Evolutionary conservation across 2,329 filamentous ascomycete species (phyloP).

Genomic region (Phaeosphaeria sp.): DNA sequence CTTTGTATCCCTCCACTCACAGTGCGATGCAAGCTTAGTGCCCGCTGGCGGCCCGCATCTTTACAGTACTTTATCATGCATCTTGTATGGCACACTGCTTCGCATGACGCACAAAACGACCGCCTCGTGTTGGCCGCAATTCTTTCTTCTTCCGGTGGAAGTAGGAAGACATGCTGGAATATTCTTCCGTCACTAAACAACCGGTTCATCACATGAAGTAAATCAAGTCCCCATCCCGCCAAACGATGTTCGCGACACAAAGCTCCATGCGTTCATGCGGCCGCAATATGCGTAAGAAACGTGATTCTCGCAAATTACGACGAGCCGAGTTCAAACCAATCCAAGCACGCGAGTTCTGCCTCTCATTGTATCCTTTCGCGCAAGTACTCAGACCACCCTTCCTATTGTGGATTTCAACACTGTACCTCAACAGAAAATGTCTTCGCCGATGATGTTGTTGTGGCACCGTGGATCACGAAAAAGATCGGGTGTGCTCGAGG

Average conservation of each 20-base stretch:
- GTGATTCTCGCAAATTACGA: neutral
- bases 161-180: neutral
- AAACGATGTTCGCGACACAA: neutral
- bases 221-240: neutral
- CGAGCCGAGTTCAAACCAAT: neutral
- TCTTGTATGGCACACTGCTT: neutral
- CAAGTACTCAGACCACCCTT: neutral
- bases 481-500: neutral
- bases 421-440: neutral
- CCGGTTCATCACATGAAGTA: neutral
- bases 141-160: neutral
- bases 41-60: neutral
- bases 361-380: neutral
- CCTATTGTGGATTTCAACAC: neutral
- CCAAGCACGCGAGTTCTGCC: neutral
- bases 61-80: neutral
- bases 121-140: neutral
- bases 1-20: constrained; percentile 3
- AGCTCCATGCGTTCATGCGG: neutral
- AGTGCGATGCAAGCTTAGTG: neutral
- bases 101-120: neutral
- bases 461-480: neutral
- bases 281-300: neutral
- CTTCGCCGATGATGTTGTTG: neutral
- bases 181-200: neutral